A percentile compares a stretch with the other conserved stretches of the same genome.
Evolutionary conservation across 2,329 filamentous ascomycete genomes (phyloP).

Genomic region (Talaromyces sp.): DNA sequence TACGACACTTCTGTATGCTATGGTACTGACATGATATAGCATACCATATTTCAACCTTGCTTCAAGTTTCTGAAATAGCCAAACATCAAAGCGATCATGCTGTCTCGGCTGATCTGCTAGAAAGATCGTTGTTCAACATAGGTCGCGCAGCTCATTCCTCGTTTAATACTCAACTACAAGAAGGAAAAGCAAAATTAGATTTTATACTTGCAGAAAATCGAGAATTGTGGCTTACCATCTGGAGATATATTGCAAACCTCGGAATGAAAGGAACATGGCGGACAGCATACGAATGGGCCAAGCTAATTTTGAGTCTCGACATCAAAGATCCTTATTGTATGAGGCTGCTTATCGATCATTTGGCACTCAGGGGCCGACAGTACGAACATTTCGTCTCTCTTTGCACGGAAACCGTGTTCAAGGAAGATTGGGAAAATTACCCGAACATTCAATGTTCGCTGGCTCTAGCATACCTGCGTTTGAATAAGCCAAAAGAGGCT

Average conservation of each 20-base stretch:
- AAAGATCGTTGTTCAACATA: slow-evolving; percentile 88
- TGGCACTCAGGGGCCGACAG: slow-evolving; percentile 78
- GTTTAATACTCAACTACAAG: slow-evolving; percentile 71
- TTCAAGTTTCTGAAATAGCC: slow-evolving; percentile 88
- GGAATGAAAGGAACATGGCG: slow-evolving; percentile 89
- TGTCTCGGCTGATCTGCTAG: slow-evolving; percentile 79
- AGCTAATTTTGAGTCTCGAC: slow-evolving; percentile 73
- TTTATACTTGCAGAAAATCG: slow-evolving; percentile 82
- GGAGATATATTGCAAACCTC: slow-evolving; percentile 82
- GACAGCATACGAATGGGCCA: slow-evolving; percentile 91
- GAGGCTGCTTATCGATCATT: slow-evolving; percentile 73
- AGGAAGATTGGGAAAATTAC: slow-evolving; percentile 53
- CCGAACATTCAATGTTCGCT: slow-evolving; percentile 73
- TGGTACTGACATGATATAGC: slow-evolving; percentile 42
- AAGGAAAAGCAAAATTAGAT: slow-evolving; percentile 75
- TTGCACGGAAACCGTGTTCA: slow-evolving; percentile 51
- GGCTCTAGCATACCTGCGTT: slow-evolving; percentile 70
- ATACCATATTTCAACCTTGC: slow-evolving; percentile 89
- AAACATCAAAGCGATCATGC: slow-evolving; percentile 88
- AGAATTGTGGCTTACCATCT: slow-evolving; percentile 86
- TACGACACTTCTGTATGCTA: background rate
- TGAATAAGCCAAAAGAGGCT: slow-evolving; percentile 64
- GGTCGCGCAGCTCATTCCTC: slow-evolving; percentile 82
- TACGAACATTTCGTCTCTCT: slow-evolving; percentile 73
- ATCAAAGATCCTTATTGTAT: slow-evolving; percentile 79